These are phyloP conservation scores for Mycena galopus DNA, from an alignment of 768 basidiomycete species.

Conservation along the genomic window DNA sequence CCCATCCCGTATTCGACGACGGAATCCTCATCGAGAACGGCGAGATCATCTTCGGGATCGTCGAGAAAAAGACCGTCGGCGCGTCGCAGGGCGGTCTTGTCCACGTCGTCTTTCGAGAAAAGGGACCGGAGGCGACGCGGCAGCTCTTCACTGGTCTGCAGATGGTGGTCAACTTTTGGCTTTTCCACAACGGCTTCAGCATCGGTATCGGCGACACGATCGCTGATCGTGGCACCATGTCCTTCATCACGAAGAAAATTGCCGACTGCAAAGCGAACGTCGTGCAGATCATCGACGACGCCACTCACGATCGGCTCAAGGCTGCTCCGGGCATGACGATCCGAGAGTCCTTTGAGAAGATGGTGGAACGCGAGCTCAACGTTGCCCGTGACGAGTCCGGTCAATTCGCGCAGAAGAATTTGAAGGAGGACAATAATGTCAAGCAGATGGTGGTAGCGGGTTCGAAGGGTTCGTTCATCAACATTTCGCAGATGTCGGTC, in stretches of 20 bases:
- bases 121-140: constrained; percentile 92
- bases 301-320: constrained; percentile 89
- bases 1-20: constrained; percentile 90
- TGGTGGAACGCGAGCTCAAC: constrained; percentile 92
- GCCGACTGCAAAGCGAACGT: constrained; percentile 85
- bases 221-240: constrained; percentile 91
- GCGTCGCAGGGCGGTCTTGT: constrained; percentile 94
- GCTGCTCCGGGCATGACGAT: constrained; percentile 98
- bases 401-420: constrained; percentile 94
- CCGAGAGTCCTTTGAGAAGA: constrained; percentile 96
- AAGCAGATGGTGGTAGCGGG: constrained; percentile 99
- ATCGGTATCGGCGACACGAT: constrained; percentile 99
- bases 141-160: constrained; percentile 95
- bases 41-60: constrained; percentile 93
- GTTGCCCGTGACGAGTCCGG: constrained; percentile 95
- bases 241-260: constrained; percentile 86
- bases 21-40: constrained; percentile 98
- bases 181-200: constrained; percentile 98
- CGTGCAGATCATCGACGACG: constrained; percentile 82
- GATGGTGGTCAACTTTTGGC: constrained; percentile 97
- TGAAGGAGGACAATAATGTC: constrained; percentile 99
- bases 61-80: constrained; percentile 99
- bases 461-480: constrained; percentile 99
- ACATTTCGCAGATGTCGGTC: constrained; percentile 99
- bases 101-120: constrained; percentile 97